A percentile compares a stretch with the other conserved stretches of the same genome.
These are phyloP conservation scores for Nepenthes gracilis DNA, from an alignment of 148 eudicot species.

Conservation along the genomic window DNA sequence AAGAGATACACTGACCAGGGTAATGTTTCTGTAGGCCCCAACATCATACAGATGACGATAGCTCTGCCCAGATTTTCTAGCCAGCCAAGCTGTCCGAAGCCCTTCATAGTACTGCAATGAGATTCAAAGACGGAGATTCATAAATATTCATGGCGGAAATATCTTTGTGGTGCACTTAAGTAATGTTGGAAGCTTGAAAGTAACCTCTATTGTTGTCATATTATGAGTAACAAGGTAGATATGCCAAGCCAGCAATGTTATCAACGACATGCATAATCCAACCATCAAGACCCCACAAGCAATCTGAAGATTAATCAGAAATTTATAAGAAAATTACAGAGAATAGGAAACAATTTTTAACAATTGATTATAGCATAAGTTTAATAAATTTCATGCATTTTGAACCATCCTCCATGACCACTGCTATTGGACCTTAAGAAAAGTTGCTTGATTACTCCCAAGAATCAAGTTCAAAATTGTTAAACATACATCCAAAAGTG, in stretches of 20 bases:
- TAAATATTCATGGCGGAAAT: not conserved
- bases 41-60: conserved; percentile 55
- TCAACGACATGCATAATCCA: conserved; percentile 31
- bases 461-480: no score
- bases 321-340: not conserved
- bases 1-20: conserved; percentile 19
- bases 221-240: conserved; percentile 44
- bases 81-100: conserved; percentile 53
- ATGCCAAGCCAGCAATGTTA: conserved; percentile 53
- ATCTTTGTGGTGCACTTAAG: not conserved
- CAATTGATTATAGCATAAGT: not conserved
- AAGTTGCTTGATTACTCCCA: no score
- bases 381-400: not conserved
- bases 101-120: conserved; percentile 39
- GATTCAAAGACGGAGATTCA: not conserved
- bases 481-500: no score
- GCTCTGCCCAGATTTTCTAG: conserved; percentile 50
- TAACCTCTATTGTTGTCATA: conserved; percentile 70
- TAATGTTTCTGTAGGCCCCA: conserved; percentile 45
- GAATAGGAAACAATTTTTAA: not conserved
- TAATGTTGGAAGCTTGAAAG: conserved; percentile 1
- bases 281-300: conserved; percentile 17
- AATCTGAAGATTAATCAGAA: conserved; percentile 25
- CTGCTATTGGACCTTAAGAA: no score
- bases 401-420: not conserved